Conservation (phyloP, 306 rosid species). For the Cicer pinnatifidum region DNA sequence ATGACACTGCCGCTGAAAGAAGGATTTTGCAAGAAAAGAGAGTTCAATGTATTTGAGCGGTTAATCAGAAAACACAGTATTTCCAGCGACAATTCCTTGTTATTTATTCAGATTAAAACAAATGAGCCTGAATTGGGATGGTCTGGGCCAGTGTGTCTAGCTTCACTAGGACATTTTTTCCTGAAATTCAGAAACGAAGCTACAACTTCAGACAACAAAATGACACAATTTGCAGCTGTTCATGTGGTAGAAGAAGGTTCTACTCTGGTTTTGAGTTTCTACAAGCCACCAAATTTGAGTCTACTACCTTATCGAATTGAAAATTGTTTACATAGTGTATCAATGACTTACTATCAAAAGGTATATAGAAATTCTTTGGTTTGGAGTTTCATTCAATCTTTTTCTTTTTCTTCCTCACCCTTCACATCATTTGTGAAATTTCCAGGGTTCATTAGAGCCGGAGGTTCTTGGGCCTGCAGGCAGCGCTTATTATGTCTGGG, state of each 20-base stretch:
- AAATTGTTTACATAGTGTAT: constrained; percentile 62
- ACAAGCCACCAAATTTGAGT: constrained; percentile 75
- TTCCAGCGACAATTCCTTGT: constrained; percentile 60
- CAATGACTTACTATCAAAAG: constrained; percentile 91
- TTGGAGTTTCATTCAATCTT: not conserved
- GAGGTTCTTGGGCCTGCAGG: constrained; percentile 78
- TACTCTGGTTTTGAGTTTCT: constrained; percentile 72
- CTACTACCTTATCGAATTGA: constrained; percentile 91
- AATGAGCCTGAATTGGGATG: constrained; percentile 70
- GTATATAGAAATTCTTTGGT: constrained; percentile 50
- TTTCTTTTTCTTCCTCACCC: constrained; percentile 29
- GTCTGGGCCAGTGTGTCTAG: constrained; percentile 96
- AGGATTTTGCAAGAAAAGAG: constrained; percentile 62
- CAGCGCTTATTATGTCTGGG: constrained; percentile 88
- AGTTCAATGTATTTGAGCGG: constrained; percentile 73
- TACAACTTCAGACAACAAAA: constrained; percentile 47
- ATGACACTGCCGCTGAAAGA: constrained; percentile 64
- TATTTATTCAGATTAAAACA: constrained; percentile 64
- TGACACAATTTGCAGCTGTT: constrained; percentile 70
- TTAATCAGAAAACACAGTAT: constrained; percentile 73
- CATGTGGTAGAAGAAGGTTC: constrained; percentile 94
- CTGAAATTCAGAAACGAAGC: constrained; percentile 75
- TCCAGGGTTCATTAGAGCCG: constrained; percentile 70
- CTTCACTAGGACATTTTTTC: constrained; percentile 90
- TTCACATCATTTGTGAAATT: constrained; percentile 48